Evolutionary conservation across 805 yeast species (phyloP).

Genomic region (Teunomyces stri): DNA sequence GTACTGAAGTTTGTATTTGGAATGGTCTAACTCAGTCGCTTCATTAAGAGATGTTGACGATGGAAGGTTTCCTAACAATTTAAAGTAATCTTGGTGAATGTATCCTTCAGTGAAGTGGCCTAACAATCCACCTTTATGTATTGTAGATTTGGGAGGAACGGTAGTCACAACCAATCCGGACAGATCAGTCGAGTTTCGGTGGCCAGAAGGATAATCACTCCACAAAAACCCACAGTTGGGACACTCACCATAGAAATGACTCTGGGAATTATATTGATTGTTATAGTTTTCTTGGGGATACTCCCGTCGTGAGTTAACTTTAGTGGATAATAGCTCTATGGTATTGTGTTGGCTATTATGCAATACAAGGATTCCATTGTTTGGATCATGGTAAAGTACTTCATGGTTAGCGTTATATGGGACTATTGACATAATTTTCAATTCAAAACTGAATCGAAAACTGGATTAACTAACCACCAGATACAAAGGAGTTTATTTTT

Average conservation of each 20-base stretch:
- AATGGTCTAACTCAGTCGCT: not conserved
- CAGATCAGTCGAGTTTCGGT: slow-evolving; percentile 1
- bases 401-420: slow-evolving; percentile 32
- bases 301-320: not conserved
- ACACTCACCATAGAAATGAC: slow-evolving; percentile 12
- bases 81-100: slow-evolving; percentile 38
- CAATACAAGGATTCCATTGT: slow-evolving; percentile 31
- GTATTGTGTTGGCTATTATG: slow-evolving; percentile 33
- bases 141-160: not conserved
- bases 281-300: not conserved
- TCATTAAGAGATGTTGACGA: slow-evolving; percentile 1
- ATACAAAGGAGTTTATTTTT: not conserved
- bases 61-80: slow-evolving; percentile 29
- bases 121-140: not conserved
- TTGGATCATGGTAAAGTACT: slow-evolving; percentile 36
- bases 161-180: not conserved
- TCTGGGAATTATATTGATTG: not conserved
- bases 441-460: not conserved
- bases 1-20: slow-evolving; percentile 3
- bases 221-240: slow-evolving; percentile 33
- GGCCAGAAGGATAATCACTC: slow-evolving; percentile 11
- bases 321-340: slow-evolving; percentile 20
- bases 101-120: slow-evolving; percentile 14
- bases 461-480: not conserved
- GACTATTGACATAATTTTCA: slow-evolving; percentile 34